Base-by-base conservation (phyloP, 208 protist genomes). In the Trypanosomatidae sp. region DNA sequence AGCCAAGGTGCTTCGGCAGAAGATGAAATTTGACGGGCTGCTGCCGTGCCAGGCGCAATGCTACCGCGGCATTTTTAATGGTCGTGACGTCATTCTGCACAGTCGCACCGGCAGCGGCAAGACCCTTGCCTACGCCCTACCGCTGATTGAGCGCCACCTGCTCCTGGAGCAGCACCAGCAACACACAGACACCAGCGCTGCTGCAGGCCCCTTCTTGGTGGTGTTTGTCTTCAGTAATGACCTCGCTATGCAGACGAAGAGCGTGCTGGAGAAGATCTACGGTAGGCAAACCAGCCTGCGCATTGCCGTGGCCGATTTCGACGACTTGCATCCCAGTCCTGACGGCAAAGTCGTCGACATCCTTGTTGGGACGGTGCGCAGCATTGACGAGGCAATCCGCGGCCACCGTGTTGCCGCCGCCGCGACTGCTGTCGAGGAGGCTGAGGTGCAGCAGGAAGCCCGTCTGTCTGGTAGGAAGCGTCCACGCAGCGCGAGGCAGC, bases 101-200 rank as follows among this genome's bases (percentile, higher is more conserved):
- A 96, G 95, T 70, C 92, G 96, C 73, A 99, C 97, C 39, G 97
- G 97, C 66, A 96, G 86, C 73, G 98, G 98, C 39, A 99, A 99
- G 87, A 99, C 99, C 44, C 79, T 99, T 0, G 98, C 98, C 19
- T 99, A 99, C 84, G 90, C 99, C 13, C 94, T 99, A 17, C 99
- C 99, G 9, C 83, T 97, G 60, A 87, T 98, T 59, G 90, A 96
- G 78, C 87, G 93, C 8, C 89, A 95, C 69, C 73, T 90, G 7
- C 83, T 94, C 36, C 33, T 93, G 8, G 87, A 91, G 73, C 72
- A 66, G 30, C 50, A 73, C 19, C 53, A 76, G 25, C 25, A 39
- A 15, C 74, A 25, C 10, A 3, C 36, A 43, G 12, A 33, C 22
- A 33, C 62, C 4, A 47, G 52, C 10, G 71, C 36, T 17, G 17